Evolutionary conservation across 805 yeast species (phyloP).

Genomic region (Yamadazyma phyllophila): DNA sequence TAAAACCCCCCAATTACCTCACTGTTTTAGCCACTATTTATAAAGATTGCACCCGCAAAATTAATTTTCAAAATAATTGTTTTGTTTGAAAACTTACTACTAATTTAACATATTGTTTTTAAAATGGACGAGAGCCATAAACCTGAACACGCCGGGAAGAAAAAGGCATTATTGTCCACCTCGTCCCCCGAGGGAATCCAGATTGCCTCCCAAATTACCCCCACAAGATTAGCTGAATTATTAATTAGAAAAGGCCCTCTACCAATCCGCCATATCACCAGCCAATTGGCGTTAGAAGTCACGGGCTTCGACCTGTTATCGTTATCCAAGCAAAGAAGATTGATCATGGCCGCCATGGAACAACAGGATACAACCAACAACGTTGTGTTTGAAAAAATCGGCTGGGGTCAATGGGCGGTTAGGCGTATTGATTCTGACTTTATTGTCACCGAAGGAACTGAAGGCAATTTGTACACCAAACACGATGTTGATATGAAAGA

Average conservation of each 20-base stretch:
- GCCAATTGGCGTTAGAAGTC: conserved; percentile 70
- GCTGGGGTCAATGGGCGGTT: conserved; percentile 98
- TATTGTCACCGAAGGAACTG: conserved; percentile 47
- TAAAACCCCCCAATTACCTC: neutral
- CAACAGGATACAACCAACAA: conserved; percentile 58
- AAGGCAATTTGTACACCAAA: conserved; percentile 5
- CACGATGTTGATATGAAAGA: neutral
- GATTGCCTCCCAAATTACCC: conserved; percentile 82
- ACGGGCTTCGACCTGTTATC: conserved; percentile 78
- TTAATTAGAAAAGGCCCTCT: conserved; percentile 76
- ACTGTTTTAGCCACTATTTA: neutral
- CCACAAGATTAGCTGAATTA: conserved; percentile 68
- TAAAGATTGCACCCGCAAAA: neutral
- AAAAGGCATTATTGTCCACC: conserved; percentile 48
- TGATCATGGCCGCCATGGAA: conserved; percentile 87
- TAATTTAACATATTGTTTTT: neutral
- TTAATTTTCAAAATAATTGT: neutral
- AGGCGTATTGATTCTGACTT: conserved; percentile 47
- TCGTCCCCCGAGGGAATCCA: conserved; percentile 86
- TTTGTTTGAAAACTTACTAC: neutral
- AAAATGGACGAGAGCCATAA: neutral
- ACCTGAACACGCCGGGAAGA: neutral
- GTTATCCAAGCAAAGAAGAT: conserved; percentile 82
- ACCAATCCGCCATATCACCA: conserved; percentile 86
- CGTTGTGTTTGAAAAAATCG: conserved; percentile 84